phyloP scores from a whole-genome alignment of 768 basidiomycete genomes.

The Arthromyces matolae region DNA sequence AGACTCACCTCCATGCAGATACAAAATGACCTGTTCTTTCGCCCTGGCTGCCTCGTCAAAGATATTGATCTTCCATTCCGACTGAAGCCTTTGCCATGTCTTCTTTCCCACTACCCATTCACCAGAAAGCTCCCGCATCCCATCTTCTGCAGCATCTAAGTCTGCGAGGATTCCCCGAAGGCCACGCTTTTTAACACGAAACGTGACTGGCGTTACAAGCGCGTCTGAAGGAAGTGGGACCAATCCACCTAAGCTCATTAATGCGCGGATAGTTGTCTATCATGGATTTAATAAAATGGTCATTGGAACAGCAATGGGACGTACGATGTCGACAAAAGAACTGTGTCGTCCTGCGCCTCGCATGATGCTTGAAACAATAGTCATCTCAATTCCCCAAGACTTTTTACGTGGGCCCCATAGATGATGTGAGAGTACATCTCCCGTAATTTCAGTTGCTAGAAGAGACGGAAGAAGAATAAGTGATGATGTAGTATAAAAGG shows the following conservation, averaged over 20 bases:
- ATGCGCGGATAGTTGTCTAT: conserved; percentile 47
- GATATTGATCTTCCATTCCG: conserved; percentile 61
- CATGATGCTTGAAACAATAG: conserved; percentile 80
- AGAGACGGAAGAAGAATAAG: no score
- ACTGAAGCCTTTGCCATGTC: conserved; percentile 84
- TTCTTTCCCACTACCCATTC: conserved; percentile 97
- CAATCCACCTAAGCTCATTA: conserved; percentile 78
- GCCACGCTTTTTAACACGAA: conserved; percentile 66
- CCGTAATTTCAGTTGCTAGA: conserved; percentile 49
- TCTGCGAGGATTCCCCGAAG: conserved; percentile 78
- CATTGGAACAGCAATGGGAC: conserved; percentile 20
- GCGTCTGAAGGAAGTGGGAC: conserved; percentile 90
- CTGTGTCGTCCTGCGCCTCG: conserved; percentile 80
- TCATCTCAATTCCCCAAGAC: conserved; percentile 95
- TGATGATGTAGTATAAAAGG: no score
- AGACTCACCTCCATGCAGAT: conserved; percentile 82
- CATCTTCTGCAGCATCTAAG: conserved; percentile 72
- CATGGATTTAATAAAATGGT: neutral
- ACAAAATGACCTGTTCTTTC: conserved; percentile 83
- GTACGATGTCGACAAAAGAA: conserved; percentile 77
- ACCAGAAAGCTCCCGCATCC: conserved; percentile 77
- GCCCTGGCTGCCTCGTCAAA: conserved; percentile 28
- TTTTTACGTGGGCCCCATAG: conserved; percentile 85
- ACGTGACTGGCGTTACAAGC: conserved; percentile 91
- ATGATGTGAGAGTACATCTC: conserved; percentile 73